These are phyloP conservation scores for Aspergillus uvarum DNA, from an alignment of 2,329 filamentous ascomycete genomes.

Conservation along the genomic window DNA sequence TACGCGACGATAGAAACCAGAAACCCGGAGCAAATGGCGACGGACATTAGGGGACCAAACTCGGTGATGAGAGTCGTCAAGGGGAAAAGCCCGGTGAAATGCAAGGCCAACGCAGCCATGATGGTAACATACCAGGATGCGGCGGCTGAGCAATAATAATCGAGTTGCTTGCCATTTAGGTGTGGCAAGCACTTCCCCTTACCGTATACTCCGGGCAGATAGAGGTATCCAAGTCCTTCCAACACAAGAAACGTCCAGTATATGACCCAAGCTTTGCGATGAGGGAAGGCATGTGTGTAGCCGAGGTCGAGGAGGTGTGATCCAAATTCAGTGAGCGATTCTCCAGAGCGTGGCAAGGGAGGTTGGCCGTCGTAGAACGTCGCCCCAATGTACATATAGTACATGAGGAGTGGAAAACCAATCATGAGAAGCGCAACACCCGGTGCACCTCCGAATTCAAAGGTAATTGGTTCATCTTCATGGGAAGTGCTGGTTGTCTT, in stretches of 20 bases:
- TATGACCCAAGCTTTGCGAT: slow-evolving; percentile 77
- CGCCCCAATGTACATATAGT: slow-evolving; percentile 97
- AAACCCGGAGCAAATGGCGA: slow-evolving; percentile 88
- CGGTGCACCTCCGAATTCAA: slow-evolving; percentile 81
- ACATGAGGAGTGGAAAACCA: slow-evolving; percentile 88
- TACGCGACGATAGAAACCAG: slow-evolving; percentile 79
- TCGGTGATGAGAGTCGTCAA: slow-evolving; percentile 90
- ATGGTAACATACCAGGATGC: slow-evolving; percentile 85
- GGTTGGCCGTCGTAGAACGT: slow-evolving; percentile 84
- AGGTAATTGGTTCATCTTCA: slow-evolving; percentile 6
- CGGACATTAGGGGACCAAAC: slow-evolving; percentile 88
- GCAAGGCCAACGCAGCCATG: slow-evolving; percentile 63
- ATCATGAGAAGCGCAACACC: slow-evolving; percentile 82
- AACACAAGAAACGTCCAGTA: slow-evolving; percentile 92
- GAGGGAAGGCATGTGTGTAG: slow-evolving; percentile 81
- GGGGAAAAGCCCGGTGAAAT: slow-evolving; percentile 79
- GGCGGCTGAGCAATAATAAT: slow-evolving; percentile 91
- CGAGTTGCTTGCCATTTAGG: slow-evolving; percentile 75
- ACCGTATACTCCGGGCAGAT: slow-evolving; percentile 80
- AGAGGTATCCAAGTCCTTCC: slow-evolving; percentile 77
- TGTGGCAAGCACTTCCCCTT: slow-evolving; percentile 86
- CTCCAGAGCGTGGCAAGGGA: slow-evolving; percentile 63
- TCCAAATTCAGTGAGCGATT: slow-evolving; percentile 69
- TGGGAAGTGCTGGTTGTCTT: background rate
- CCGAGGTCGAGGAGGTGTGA: slow-evolving; percentile 68